Conservation (phyloP, 164 flowering plant genomes). For the Vitis rupestris region DNA sequence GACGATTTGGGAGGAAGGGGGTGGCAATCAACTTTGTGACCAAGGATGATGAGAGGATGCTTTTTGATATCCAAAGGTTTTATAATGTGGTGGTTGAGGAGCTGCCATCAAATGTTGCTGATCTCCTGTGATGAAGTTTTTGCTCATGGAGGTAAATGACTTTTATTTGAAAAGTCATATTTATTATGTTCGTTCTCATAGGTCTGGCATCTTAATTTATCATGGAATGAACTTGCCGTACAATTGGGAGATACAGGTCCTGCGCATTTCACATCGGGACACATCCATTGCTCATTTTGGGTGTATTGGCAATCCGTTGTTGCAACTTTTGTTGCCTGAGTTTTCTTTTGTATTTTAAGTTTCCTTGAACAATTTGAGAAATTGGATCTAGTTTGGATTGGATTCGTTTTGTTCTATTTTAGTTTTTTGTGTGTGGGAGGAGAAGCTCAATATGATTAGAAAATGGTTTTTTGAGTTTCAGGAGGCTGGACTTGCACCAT, state of each 20-base stretch:
- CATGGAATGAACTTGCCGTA: background rate
- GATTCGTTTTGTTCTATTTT: background rate
- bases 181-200: conserved; percentile 1
- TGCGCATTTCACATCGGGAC: conserved; percentile 1
- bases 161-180: background rate
- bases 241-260: background rate
- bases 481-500: background rate
- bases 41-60: conserved; percentile 50
- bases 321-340: background rate
- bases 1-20: conserved; percentile 52
- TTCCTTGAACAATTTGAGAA: no score
- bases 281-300: conserved; percentile 1
- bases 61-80: conserved; percentile 36
- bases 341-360: no score
- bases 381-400: no score
- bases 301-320: background rate
- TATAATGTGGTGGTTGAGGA: conserved; percentile 35
- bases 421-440: background rate
- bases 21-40: conserved; percentile 49
- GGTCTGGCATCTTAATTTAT: conserved; percentile 1
- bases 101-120: conserved; percentile 37
- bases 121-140: conserved; percentile 23
- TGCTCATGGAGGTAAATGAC: conserved; percentile 2
- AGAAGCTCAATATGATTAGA: background rate
- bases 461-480: no score